These are phyloP conservation scores for Agroathelia rolfsii DNA, from an alignment of 1,284 basidiomycete species.

Conservation along the genomic window DNA sequence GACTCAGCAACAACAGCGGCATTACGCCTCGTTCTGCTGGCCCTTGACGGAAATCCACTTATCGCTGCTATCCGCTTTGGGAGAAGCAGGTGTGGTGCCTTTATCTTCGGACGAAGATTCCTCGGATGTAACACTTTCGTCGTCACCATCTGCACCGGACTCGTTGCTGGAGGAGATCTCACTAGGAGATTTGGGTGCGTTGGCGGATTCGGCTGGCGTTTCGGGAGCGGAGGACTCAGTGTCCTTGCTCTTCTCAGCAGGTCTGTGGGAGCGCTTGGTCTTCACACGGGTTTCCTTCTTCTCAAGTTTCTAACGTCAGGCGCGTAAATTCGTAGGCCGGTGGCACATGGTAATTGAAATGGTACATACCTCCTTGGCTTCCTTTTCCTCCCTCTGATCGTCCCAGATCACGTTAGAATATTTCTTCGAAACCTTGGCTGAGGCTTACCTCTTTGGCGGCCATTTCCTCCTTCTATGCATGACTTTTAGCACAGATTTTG, in stretches of 20 bases:
- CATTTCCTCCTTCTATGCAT: constrained; percentile 45
- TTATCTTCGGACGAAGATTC: constrained; percentile 43
- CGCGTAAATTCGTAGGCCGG: constrained; percentile 3
- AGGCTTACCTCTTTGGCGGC: constrained; percentile 27
- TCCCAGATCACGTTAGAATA: constrained; percentile 6
- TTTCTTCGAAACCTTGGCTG: constrained; percentile 7
- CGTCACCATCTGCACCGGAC: constrained; percentile 54
- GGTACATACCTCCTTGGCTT: constrained; percentile 16
- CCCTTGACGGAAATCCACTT: constrained; percentile 65
- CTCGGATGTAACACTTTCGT: constrained; percentile 66
- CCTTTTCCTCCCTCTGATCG: constrained; percentile 17
- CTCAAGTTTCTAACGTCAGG: constrained; percentile 37
- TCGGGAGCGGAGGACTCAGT: constrained; percentile 21
- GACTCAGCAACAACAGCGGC: no score
- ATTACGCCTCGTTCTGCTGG: no score
- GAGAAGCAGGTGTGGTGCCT: constrained; percentile 16
- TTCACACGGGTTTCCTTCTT: constrained; percentile 46
- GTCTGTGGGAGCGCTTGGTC: constrained; percentile 32
- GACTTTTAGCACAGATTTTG: constrained; percentile 11
- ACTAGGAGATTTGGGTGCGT: constrained; percentile 8
- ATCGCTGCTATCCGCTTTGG: constrained; percentile 28
- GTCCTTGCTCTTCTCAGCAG: constrained; percentile 25
- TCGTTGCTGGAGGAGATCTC: constrained; percentile 38
- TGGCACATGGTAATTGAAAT: no score
- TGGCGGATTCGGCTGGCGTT: constrained; percentile 11